phyloP scores from a whole-genome alignment of 78 protist genomes.

The Dictyostelium capitatum region DNA sequence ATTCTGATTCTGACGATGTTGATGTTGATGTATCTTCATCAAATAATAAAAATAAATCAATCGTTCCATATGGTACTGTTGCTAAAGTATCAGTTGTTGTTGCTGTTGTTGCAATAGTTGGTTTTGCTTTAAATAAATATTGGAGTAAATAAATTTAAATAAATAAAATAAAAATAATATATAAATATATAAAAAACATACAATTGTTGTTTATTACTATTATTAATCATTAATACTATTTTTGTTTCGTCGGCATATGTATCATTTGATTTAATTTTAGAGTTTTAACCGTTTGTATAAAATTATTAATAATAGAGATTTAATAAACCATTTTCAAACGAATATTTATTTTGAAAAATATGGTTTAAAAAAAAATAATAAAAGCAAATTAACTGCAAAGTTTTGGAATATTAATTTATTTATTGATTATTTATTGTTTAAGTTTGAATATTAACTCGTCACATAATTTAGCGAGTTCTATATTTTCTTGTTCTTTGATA shows the following conservation, averaged over 20 bases:
- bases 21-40: neutral
- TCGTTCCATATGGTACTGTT: neutral
- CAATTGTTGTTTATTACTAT: too few species aligned
- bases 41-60: neutral
- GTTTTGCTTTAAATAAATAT: neutral
- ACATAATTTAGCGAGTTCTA: conserved; percentile 56
- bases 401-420: neutral
- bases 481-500: conserved; percentile 53
- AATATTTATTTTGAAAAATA: neutral
- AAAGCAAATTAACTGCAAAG: too few species aligned
- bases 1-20: neutral
- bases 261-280: too few species aligned
- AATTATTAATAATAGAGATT: too few species aligned
- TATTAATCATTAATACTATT: too few species aligned
- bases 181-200: neutral
- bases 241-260: too few species aligned
- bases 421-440: neutral
- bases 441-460: conserved; percentile 65
- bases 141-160: neutral
- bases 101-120: neutral
- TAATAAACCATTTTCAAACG: too few species aligned
- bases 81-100: neutral
- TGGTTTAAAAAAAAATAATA: too few species aligned
- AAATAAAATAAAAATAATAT: neutral
- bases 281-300: too few species aligned